Conservation (phyloP, 2,329 filamentous ascomycete genomes). For the Aureobasidium melanogenum region DNA sequence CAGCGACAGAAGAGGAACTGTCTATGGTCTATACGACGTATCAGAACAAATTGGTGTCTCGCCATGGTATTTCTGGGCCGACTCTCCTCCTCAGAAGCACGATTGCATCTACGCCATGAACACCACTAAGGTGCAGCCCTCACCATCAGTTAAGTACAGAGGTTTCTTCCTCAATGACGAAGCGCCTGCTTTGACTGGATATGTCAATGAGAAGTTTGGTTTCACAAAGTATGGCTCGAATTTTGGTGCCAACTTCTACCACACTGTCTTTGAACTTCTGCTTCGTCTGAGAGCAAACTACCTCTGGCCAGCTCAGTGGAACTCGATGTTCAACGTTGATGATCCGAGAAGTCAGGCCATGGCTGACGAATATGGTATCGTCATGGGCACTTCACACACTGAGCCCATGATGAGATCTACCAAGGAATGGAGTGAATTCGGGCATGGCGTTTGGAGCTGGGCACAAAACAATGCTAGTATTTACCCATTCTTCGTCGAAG, state of each 20-base stretch:
- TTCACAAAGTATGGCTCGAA: conserved; percentile 13
- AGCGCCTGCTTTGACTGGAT: conserved; percentile 57
- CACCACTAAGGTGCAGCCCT: conserved; percentile 46
- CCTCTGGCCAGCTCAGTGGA: conserved; percentile 66
- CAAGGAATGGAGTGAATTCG: conserved; percentile 39
- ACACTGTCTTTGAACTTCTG: conserved; percentile 60
- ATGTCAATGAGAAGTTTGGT: conserved; percentile 49
- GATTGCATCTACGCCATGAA: conserved; percentile 47
- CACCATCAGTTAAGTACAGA: conserved; percentile 58
- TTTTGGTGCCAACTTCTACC: conserved; percentile 50
- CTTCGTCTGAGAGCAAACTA: conserved; percentile 65
- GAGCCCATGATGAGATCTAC: conserved; percentile 60
- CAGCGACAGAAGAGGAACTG: conserved; percentile 57
- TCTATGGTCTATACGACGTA: conserved; percentile 62
- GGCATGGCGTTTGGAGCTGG: conserved; percentile 59
- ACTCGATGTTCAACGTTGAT: conserved; percentile 60
- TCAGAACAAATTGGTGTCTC: conserved; percentile 67
- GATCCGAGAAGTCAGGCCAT: conserved; percentile 59
- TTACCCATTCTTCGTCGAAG: conserved; percentile 53
- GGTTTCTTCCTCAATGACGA: conserved; percentile 66
- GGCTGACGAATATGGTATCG: conserved; percentile 64
- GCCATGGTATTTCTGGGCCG: conserved; percentile 62
- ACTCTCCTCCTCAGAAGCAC: conserved; percentile 46
- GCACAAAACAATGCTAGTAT: conserved; percentile 25
- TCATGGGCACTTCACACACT: conserved; percentile 64